Conservation (phyloP, 345 rosid species). For the Carallia brachiata region DNA sequence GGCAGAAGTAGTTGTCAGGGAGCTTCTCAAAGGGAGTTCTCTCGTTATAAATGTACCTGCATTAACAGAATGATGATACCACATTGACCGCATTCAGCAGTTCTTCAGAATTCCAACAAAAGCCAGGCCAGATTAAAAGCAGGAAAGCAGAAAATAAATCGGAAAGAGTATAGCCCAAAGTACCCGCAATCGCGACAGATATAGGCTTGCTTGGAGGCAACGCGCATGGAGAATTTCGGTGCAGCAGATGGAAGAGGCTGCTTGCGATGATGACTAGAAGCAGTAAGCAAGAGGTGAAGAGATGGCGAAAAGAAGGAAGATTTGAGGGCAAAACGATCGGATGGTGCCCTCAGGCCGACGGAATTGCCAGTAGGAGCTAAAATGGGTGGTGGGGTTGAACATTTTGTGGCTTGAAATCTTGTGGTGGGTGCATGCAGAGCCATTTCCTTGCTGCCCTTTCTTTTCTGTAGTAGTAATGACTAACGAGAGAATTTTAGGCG, state of each 20-base stretch:
- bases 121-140: not conserved
- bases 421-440: slow-evolving; percentile 38
- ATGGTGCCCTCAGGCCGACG: slow-evolving; percentile 33
- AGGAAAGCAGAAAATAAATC: not conserved
- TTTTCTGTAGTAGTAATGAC: not conserved
- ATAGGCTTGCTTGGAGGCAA: slow-evolving; percentile 76
- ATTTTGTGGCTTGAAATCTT: slow-evolving; percentile 15
- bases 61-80: not conserved
- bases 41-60: slow-evolving; percentile 84
- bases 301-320: slow-evolving; percentile 60
- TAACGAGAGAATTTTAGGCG: not conserved
- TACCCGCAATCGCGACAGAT: slow-evolving; percentile 98
- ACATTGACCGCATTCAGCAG: not conserved
- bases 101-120: not conserved
- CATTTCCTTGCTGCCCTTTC: slow-evolving; percentile 25
- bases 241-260: slow-evolving; percentile 32
- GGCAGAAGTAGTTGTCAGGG: slow-evolving; percentile 77
- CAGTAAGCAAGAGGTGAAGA: slow-evolving; percentile 40
- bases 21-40: slow-evolving; percentile 83
- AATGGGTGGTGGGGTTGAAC: slow-evolving; percentile 25
- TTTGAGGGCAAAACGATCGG: slow-evolving; percentile 42
- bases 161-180: not conserved
- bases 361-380: slow-evolving; percentile 34
- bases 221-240: slow-evolving; percentile 73
- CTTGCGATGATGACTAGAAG: slow-evolving; percentile 9